These are phyloP conservation scores for Helianthus annuus DNA, from an alignment of 129 eudicot genomes.

Conservation along the genomic window DNA sequence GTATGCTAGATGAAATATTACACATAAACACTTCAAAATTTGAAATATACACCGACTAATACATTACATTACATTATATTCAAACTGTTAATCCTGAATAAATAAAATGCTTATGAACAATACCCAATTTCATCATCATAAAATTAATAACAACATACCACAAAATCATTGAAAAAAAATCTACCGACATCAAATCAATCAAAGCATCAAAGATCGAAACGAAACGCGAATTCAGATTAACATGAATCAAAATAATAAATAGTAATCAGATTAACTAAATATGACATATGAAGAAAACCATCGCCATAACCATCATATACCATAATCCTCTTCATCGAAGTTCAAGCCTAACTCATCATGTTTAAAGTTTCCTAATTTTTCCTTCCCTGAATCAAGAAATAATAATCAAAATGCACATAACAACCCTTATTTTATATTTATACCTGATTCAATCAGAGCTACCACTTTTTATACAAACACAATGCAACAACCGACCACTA, in stretches of 20 bases:
- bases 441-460: too few relatives aligned
- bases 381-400: too few relatives aligned
- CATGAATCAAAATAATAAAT: neutral
- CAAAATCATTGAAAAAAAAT: neutral
- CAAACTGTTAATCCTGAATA: neutral
- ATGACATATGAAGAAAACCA: too few relatives aligned
- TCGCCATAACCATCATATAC: too few relatives aligned
- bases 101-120: neutral
- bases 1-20: neutral
- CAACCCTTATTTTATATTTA: too few relatives aligned
- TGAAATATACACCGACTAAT: neutral
- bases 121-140: neutral
- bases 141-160: neutral
- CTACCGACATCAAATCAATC: neutral
- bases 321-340: too few relatives aligned
- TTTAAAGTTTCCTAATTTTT: too few relatives aligned
- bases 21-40: neutral
- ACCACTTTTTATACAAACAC: too few relatives aligned
- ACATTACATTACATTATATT: neutral
- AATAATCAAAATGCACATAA: too few relatives aligned
- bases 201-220: neutral
- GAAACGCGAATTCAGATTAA: constrained; percentile 8
- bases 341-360: too few relatives aligned
- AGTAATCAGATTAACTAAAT: neutral
- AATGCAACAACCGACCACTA: too few relatives aligned